Base-by-base conservation (phyloP, 2,329 filamentous ascomycete species). In the Diaporthe eres region DNA sequence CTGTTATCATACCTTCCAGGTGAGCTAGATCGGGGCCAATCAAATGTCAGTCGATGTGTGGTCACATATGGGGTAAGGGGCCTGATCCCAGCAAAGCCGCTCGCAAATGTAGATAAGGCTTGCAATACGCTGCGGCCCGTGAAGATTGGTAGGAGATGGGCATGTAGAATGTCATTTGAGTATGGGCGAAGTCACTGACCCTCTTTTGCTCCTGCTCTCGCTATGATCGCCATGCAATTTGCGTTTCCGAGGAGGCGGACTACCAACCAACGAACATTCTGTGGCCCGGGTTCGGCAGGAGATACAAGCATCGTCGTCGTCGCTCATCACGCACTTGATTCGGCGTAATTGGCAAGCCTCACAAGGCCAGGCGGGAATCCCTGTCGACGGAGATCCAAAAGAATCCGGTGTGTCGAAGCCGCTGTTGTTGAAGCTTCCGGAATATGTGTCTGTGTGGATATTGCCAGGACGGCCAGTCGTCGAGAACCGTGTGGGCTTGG, bases 271-370 rank as follows among this genome's bases (percentile, higher is more conserved):
- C 58, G 94, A 96, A 85, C 94, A 97, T 79, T 95, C 92, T 82
- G 94, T 91, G 80, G 92, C 93, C 84, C 93, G 92, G 82, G 93
- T 92, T 82, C 94, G 93, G 85, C 95, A 97, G 78, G 94, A 88
- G 77, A 95, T 90, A 84, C 95, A 97, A 79, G 89, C 87, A 53
- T 88, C 88, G 78, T 93, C 93, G 82, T 96, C 94, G 82, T 95
- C 93, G 79, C 85, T 86, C 82, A 94, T 90, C 77, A 95, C 92
- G 85, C 95, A 97, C 85, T 93, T 93, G 81, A 91, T 91, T 83
- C 94, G 94, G 79, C 93, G 91, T 83, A 90, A 89, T 78, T 92
- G 89, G 84, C 95, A 97, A 76, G 93, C 91, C 85, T 95, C 93
- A 84, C 94, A 95, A 53, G 92, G 90, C 74, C 89, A 86, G 85